Base-by-base conservation (phyloP, 257 asterid genomes). In the Lantana camara region DNA sequence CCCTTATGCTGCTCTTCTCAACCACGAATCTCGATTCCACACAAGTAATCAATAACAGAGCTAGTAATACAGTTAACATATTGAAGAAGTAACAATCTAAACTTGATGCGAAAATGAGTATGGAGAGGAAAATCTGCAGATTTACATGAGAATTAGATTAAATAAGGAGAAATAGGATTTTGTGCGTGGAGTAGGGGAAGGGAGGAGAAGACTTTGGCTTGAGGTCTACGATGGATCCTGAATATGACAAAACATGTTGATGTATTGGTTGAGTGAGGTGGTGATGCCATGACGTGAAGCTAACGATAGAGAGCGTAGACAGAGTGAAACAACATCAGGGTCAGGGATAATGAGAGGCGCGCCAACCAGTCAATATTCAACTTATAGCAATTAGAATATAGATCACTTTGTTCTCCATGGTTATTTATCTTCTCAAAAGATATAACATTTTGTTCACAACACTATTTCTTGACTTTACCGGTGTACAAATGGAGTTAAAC, bases 1-100 rank as follows among this genome's bases (percentile, higher is more conserved):
- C 74, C 62, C 86, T 83, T 2, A 91, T 76, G 64, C 98, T 91
- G 74, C 83, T 83, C 79, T 86, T 89, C 73, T 91, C 97, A 55
- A 91, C 96, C 42, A 91, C 85, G 53, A 91, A 91, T 70, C 73
- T 66, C 7, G 85, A 69, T 27, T 75, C 75, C 22, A 23, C 73
- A 7, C 22, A 3, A 14, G 62, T 34, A 20, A 47, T 24, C 38
- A 59, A 29, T 7, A 69, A 22, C 58, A 51, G 41, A 4, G 50
- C 5, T 13, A 64, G 0, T 21, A 67, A 27, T 27, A 27, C 5
- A 3, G 27, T 4, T 2, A 42, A 3, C 6, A 55, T 10, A 22
- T 12, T 16, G 35, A 49, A 22, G 24, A 63, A 40, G 4, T n/a
- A n/a, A n/a, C n/a, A n/a, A n/a, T n/a, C n/a, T n/a, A n/a, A n/a